These are phyloP conservation scores for Ceratocystis papillata DNA, from an alignment of 2,329 filamentous ascomycete genomes.

Conservation along the genomic window DNA sequence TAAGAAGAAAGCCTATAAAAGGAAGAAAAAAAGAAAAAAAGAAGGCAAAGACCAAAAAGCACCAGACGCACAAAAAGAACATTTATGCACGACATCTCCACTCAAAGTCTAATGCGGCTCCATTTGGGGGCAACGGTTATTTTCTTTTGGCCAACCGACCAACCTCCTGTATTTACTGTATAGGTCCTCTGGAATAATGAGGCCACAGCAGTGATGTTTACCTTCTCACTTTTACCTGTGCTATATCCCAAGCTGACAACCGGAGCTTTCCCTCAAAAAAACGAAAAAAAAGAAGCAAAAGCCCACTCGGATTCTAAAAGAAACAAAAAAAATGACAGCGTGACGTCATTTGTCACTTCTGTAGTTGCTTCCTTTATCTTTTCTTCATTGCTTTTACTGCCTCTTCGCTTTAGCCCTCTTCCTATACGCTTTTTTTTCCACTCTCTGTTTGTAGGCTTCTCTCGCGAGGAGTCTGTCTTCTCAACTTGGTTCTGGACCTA, in stretches of 20 bases:
- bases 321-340: slow-evolving; percentile 15
- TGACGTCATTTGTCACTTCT: slow-evolving; percentile 15
- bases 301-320: neutral
- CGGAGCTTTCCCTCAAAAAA: slow-evolving; percentile 14
- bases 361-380: neutral
- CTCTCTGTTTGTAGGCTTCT: neutral
- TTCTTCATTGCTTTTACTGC: neutral
- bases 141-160: slow-evolving; percentile 16
- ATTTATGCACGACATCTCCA: slow-evolving; percentile 18
- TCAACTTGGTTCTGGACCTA: neutral
- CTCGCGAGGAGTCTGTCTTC: slow-evolving; percentile 9
- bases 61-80: slow-evolving; percentile 17
- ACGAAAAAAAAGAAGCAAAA: slow-evolving; percentile 17
- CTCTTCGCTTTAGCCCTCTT: neutral
- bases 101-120: slow-evolving; percentile 16
- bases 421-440: slow-evolving; percentile 1
- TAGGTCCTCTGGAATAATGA: slow-evolving; percentile 21
- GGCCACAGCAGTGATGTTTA: neutral
- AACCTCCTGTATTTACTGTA: slow-evolving; percentile 20
- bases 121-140: slow-evolving; percentile 16
- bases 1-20: neutral
- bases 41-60: slow-evolving; percentile 17
- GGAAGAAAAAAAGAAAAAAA: slow-evolving; percentile 1
- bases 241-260: too few relatives aligned
- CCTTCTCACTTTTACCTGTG: neutral